A percentile compares a stretch with the other conserved stretches of the same genome.
These are phyloP conservation scores for Spencermartinsiella ligniputridi DNA, from an alignment of 1,139 yeast genomes.

Conservation along the genomic window DNA sequence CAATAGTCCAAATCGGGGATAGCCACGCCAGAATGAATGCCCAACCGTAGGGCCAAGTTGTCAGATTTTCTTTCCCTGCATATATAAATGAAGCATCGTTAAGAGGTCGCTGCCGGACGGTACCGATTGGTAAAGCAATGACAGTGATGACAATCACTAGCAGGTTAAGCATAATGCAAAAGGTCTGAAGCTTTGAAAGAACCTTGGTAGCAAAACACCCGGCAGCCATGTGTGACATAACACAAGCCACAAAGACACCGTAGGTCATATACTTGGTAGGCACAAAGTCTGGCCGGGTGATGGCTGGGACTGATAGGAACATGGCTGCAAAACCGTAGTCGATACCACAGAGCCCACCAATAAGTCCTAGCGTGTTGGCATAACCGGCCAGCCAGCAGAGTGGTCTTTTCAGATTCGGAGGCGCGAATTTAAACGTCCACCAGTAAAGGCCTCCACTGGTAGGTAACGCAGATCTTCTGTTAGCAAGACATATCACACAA, in stretches of 20 bases:
- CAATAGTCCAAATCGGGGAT: slow-evolving; percentile 47
- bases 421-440: slow-evolving; percentile 52
- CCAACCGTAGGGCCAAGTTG: slow-evolving; percentile 68
- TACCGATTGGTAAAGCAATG: slow-evolving; percentile 20
- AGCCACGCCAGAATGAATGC: slow-evolving; percentile 55
- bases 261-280: slow-evolving; percentile 47
- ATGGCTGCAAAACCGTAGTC: slow-evolving; percentile 56
- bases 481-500: too few relatives aligned
- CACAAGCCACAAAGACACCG: slow-evolving; percentile 53
- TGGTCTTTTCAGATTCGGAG: slow-evolving; percentile 40
- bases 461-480: slow-evolving; percentile 59
- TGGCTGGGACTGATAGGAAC: slow-evolving; percentile 48
- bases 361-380: slow-evolving; percentile 53
- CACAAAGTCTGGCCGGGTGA: slow-evolving; percentile 46
- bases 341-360: slow-evolving; percentile 54
- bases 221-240: slow-evolving; percentile 42
- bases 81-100: slow-evolving; percentile 44
- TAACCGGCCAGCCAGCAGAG: slow-evolving; percentile 56
- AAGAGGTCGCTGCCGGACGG: slow-evolving; percentile 33
- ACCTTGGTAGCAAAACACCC: slow-evolving; percentile 50
- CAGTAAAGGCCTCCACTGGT: slow-evolving; percentile 63
- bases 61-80: slow-evolving; percentile 49
- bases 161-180: slow-evolving; percentile 54
- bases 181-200: slow-evolving; percentile 55
- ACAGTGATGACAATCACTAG: slow-evolving; percentile 47